Evolutionary conservation across 2,329 filamentous ascomycete species (phyloP).

Genomic region (Diaporthe citrichinensis): DNA sequence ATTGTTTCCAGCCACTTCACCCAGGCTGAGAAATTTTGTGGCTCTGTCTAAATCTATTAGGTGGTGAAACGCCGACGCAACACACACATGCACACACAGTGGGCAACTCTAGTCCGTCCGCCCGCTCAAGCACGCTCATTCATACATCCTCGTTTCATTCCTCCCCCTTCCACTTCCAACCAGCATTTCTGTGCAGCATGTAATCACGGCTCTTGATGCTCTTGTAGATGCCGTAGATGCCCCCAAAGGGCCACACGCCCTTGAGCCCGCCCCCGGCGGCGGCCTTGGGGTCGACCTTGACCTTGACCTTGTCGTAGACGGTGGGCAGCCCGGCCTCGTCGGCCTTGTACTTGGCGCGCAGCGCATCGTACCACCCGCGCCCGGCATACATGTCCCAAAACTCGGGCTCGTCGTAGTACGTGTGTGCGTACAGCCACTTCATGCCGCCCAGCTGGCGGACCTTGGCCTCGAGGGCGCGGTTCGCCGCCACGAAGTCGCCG

Average conservation of each 20-base stretch:
- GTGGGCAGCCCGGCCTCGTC: constrained; percentile 67
- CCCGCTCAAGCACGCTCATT: background rate
- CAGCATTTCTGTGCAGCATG: constrained; percentile 64
- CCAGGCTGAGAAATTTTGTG: background rate
- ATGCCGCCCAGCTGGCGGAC: constrained; percentile 79
- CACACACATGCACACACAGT: background rate
- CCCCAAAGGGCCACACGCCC: constrained; percentile 68
- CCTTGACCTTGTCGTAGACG: constrained; percentile 79
- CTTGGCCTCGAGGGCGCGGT: constrained; percentile 79
- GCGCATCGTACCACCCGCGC: constrained; percentile 70
- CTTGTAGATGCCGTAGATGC: constrained; percentile 71
- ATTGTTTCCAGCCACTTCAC: background rate
- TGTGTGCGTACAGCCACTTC: constrained; percentile 91
- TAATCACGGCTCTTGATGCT: constrained; percentile 72
- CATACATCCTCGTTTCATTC: constrained; percentile 33
- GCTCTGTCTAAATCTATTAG: background rate
- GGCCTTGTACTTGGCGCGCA: constrained; percentile 75
- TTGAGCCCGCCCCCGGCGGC: constrained; percentile 61
- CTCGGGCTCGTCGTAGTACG: constrained; percentile 82
- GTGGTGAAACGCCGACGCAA: background rate
- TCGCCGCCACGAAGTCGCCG: constrained; percentile 75
- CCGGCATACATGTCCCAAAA: constrained; percentile 77
- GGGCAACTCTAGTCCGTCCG: background rate
- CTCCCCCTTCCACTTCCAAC: constrained; percentile 66
- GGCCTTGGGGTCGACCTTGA: constrained; percentile 60